A percentile compares a stretch with the other conserved stretches of the same genome.
phyloP scores from a whole-genome alignment of 2,329 filamentous ascomycete species.

The Verticillium longisporum region DNA sequence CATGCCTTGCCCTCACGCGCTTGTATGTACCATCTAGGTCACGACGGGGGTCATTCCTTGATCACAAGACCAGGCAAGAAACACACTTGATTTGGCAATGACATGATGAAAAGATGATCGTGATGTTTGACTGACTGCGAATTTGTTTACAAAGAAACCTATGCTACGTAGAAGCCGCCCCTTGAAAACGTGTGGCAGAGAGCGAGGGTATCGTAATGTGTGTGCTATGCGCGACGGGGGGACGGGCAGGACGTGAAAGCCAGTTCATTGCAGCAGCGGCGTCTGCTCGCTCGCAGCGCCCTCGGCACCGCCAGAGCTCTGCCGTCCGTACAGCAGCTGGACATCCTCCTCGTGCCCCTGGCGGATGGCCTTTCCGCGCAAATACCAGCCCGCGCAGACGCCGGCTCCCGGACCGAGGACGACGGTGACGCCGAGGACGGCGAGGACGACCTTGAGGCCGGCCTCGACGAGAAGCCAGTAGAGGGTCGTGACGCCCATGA shows the following conservation, averaged over 20 bases:
- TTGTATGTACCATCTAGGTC: too few relatives aligned
- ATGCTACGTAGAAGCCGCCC: too few relatives aligned
- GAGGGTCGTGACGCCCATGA: conserved; percentile 38
- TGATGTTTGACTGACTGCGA: neutral
- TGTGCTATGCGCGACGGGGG: neutral
- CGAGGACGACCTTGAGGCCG: conserved; percentile 31
- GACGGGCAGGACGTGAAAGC: neutral
- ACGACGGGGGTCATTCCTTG: too few relatives aligned
- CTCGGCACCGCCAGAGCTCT: conserved; percentile 1
- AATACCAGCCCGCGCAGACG: conserved; percentile 29
- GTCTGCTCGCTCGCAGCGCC: conserved; percentile 22
- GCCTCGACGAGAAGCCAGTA: conserved; percentile 49
- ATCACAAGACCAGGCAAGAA: too few relatives aligned
- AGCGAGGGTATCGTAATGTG: neutral
- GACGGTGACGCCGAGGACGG: conserved; percentile 19
- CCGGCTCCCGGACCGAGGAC: conserved; percentile 31
- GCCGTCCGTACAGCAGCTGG: conserved; percentile 7
- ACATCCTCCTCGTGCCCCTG: conserved; percentile 10
- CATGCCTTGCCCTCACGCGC: too few relatives aligned
- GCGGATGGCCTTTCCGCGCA: conserved; percentile 28
- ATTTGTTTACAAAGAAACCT: too few relatives aligned
- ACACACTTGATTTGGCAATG: too few relatives aligned
- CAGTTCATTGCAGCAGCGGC: conserved; percentile 19
- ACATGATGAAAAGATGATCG: too few relatives aligned
- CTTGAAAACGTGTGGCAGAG: too few relatives aligned